A percentile compares a stretch with the other conserved stretches of the same genome.
Conservation (phyloP, 768 basidiomycete genomes). For the Amanita pseudoporphyria region DNA sequence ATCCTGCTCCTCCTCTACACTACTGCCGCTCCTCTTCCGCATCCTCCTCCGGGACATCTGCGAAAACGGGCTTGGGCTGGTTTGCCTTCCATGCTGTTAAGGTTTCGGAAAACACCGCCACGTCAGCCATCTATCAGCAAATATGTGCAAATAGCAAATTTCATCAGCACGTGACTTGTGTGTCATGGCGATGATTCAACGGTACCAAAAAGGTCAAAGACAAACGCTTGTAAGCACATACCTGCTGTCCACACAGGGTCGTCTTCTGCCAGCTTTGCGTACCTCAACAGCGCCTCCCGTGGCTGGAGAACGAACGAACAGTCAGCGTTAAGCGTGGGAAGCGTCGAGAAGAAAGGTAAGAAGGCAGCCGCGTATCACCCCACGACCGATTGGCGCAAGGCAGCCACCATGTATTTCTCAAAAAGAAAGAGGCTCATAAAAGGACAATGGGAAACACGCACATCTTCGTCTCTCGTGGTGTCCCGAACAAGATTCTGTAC, state of each 20-base stretch:
- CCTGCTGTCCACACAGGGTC: slow-evolving; percentile 84
- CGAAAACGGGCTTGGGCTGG: slow-evolving; percentile 84
- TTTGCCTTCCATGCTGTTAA: slow-evolving; percentile 75
- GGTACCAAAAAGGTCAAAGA: slow-evolving; percentile 10
- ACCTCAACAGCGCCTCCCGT: slow-evolving; percentile 92
- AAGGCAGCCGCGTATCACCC: slow-evolving; percentile 7
- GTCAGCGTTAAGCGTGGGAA: slow-evolving; percentile 11
- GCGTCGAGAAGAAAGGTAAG: slow-evolving; percentile 7
- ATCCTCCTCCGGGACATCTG: slow-evolving; percentile 49
- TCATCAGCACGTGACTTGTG: slow-evolving; percentile 23
- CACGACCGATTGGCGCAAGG: not conserved
- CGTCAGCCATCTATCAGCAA: slow-evolving; percentile 49
- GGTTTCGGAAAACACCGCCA: slow-evolving; percentile 49
- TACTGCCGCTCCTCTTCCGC: slow-evolving; percentile 38
- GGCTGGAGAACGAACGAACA: slow-evolving; percentile 48
- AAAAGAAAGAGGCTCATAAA: slow-evolving; percentile 9
- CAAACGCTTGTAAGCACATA: slow-evolving; percentile 35
- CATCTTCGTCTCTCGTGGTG: slow-evolving; percentile 87
- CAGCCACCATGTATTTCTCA: slow-evolving; percentile 1
- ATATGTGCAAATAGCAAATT: slow-evolving; percentile 27
- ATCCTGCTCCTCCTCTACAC: slow-evolving; percentile 8
- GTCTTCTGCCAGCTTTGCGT: slow-evolving; percentile 65
- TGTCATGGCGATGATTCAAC: slow-evolving; percentile 2
- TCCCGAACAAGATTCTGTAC: slow-evolving; percentile 93
- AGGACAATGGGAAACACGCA: slow-evolving; percentile 41